These are phyloP conservation scores for Pontederia paniculata DNA, from an alignment of 176 grass and related monocot species.

Conservation along the genomic window DNA sequence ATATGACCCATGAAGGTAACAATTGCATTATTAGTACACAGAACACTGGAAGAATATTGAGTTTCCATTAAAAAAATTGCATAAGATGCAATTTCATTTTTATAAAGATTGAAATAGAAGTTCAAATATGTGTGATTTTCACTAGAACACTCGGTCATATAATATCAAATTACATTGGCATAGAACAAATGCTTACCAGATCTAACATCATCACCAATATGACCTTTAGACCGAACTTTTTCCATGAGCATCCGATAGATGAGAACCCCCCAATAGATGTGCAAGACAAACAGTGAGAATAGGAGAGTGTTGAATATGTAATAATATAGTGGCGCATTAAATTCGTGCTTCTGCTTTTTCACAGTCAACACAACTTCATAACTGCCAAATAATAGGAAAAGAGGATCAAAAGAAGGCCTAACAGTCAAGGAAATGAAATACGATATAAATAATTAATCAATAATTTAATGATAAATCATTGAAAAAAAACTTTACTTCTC, in stretches of 20 bases:
- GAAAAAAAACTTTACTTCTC: too few species aligned
- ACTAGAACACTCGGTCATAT: background rate
- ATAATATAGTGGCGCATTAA: constrained; percentile 15
- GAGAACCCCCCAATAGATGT: constrained; percentile 23
- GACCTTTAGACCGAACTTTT: constrained; percentile 38
- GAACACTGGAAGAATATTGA: too few species aligned
- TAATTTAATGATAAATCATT: too few species aligned
- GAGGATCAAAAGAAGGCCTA: too few species aligned
- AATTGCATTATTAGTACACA: background rate
- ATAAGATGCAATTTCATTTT: too few species aligned
- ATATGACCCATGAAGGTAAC: background rate
- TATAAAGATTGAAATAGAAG: background rate
- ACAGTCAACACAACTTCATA: constrained; percentile 19
- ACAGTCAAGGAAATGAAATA: too few species aligned
- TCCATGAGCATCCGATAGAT: constrained; percentile 25
- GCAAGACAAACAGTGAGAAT: constrained; percentile 15
- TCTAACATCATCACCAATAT: constrained; percentile 70
- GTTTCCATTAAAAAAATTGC: too few species aligned
- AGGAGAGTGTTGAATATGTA: constrained; percentile 16
- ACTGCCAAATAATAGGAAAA: background rate
- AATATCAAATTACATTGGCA: background rate
- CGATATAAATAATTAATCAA: too few species aligned
- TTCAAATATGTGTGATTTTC: background rate
- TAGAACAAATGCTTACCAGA: constrained; percentile 46
- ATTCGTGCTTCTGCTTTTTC: constrained; percentile 14